Evolutionary conservation across 176 grass and related monocot genomes (phyloP).

Genomic region (Paspalum vaginatum): DNA sequence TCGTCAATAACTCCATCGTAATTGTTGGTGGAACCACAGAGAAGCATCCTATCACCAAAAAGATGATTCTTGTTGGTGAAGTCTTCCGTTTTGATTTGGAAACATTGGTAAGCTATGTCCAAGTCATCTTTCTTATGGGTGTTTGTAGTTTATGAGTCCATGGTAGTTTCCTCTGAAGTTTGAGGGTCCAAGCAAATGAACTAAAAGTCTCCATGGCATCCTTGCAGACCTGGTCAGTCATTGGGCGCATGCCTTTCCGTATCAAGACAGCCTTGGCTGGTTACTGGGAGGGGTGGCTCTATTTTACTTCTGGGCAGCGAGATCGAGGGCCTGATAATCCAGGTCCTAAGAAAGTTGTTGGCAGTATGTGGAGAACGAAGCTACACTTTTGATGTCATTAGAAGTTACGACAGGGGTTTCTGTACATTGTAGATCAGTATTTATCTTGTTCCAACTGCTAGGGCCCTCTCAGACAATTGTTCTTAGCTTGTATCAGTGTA

Average conservation of each 20-base stretch:
- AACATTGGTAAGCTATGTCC: slow-evolving; percentile 49
- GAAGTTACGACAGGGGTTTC: slow-evolving; percentile 1
- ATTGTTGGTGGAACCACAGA: slow-evolving; percentile 82
- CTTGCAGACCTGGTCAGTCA: slow-evolving; percentile 70
- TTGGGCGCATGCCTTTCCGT: slow-evolving; percentile 81
- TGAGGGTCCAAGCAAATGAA: neutral
- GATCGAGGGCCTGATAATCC: slow-evolving; percentile 77
- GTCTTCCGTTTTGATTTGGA: slow-evolving; percentile 77
- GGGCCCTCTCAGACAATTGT: neutral
- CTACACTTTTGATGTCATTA: slow-evolving; percentile 41
- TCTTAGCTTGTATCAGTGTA: no score
- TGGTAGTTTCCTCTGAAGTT: neutral
- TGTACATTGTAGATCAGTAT: slow-evolving; percentile 17
- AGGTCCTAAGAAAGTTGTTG: slow-evolving; percentile 76
- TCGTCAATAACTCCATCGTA: slow-evolving; percentile 76
- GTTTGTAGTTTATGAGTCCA: neutral
- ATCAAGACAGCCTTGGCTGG: slow-evolving; percentile 83
- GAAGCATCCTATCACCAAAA: slow-evolving; percentile 91
- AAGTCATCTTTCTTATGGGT: neutral
- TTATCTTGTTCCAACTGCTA: slow-evolving; percentile 14
- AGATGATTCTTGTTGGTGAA: slow-evolving; percentile 92
- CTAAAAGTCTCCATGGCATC: slow-evolving; percentile 11
- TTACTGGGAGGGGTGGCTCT: slow-evolving; percentile 77
- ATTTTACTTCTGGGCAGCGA: slow-evolving; percentile 91
- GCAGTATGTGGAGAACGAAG: slow-evolving; percentile 73